Percentiles rank a stretch among this genome's conserved stretches.
These are phyloP conservation scores for Pyrrhoderma noxium DNA, from an alignment of 1,284 basidiomycete species.

Conservation along the genomic window DNA sequence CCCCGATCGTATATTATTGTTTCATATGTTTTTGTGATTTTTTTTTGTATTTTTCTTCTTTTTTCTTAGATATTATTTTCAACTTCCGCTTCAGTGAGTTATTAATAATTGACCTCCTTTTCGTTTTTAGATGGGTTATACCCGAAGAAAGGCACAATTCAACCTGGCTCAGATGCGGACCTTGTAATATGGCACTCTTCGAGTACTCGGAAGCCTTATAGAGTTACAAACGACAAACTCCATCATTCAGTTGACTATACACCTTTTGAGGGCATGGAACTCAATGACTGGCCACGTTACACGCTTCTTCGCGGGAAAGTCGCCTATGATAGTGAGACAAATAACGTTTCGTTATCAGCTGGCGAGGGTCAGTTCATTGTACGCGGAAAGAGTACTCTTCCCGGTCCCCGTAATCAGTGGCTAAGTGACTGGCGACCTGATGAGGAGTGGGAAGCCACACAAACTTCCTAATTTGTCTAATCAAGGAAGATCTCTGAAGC, in stretches of 20 bases:
- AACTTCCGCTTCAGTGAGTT: too few relatives aligned
- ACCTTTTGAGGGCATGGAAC: conserved; percentile 21
- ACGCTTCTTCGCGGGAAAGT: conserved; percentile 22
- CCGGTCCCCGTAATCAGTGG: conserved; percentile 20
- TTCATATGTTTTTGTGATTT: background rate
- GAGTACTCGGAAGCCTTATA: conserved; percentile 12
- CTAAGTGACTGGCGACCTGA: conserved; percentile 19
- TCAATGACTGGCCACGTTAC: conserved; percentile 23
- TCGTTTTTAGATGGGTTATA: conserved; percentile 4
- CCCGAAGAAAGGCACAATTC: conserved; percentile 68
- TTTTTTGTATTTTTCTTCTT: background rate
- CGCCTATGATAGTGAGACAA: conserved; percentile 20
- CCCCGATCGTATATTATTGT: background rate
- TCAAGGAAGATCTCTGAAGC: background rate
- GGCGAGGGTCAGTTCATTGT: conserved; percentile 18
- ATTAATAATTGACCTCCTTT: too few relatives aligned
- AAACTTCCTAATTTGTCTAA: background rate
- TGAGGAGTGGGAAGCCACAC: conserved; percentile 1
- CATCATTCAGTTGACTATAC: conserved; percentile 22
- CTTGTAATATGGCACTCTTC: conserved; percentile 44
- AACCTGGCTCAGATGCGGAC: conserved; percentile 78
- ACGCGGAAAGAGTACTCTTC: conserved; percentile 19
- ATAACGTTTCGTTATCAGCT: background rate
- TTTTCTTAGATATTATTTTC: too few relatives aligned
- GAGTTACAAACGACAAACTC: conserved; percentile 18